A percentile compares a stretch with the other conserved stretches of the same genome.
phyloP scores from a whole-genome alignment of 2,329 filamentous ascomycete genomes.

The Botrytis elliptica region DNA sequence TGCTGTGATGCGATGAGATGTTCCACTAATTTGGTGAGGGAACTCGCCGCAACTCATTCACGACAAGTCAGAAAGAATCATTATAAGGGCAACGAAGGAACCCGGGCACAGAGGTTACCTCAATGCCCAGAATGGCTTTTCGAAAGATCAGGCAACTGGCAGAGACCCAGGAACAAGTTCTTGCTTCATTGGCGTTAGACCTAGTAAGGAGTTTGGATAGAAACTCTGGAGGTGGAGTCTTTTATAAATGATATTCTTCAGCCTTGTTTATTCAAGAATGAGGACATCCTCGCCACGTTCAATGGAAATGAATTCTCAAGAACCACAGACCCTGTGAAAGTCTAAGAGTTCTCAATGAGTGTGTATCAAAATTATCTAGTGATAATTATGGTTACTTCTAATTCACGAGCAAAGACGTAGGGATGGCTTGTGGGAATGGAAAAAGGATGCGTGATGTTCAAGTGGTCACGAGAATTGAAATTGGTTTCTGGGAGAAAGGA shows the following conservation, averaged over 20 bases:
- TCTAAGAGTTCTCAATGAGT: too few relatives aligned
- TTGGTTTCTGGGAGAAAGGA: too few relatives aligned
- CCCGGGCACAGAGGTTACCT: neutral
- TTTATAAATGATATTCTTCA: neutral
- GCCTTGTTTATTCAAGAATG: neutral
- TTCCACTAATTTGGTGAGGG: accelerated
- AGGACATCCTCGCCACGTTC: neutral
- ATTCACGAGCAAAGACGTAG: too few relatives aligned
- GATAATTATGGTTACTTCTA: neutral
- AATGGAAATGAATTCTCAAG: neutral
- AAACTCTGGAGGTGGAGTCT: neutral
- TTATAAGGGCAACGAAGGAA: neutral
- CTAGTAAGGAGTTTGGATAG: neutral
- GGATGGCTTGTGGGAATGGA: too few relatives aligned
- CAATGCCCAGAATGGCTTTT: neutral
- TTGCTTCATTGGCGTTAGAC: neutral
- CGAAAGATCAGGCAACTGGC: neutral
- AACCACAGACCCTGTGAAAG: neutral
- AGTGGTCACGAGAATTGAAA: too few relatives aligned
- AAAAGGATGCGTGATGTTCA: too few relatives aligned
- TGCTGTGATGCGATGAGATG: neutral
- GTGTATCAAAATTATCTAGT: neutral
- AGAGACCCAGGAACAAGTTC: neutral
- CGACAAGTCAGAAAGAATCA: neutral
- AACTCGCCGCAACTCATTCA: neutral